phyloP scores from a whole-genome alignment of 1,139 yeast genomes.

The Trichomonascaceae sp. region DNA sequence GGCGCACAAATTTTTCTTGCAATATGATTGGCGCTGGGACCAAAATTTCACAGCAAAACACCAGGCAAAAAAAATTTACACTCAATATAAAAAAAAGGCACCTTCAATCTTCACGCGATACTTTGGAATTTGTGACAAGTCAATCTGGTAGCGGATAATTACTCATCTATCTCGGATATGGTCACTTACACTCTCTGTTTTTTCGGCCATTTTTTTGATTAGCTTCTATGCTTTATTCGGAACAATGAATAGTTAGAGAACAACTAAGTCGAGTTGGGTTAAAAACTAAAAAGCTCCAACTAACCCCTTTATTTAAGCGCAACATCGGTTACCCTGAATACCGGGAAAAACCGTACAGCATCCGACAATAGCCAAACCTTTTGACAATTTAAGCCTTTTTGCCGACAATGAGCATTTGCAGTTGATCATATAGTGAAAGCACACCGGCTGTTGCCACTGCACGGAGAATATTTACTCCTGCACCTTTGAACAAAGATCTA shows the following conservation, averaged over 20 bases:
- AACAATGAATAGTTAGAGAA: conserved; percentile 8
- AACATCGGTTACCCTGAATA: background rate
- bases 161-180: background rate
- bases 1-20: background rate
- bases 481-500: conserved; percentile 71
- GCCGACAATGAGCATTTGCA: conserved; percentile 67
- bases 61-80: background rate
- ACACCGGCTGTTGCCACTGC: conserved; percentile 90
- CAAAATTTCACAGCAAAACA: conserved; percentile 5
- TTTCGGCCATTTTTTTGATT: conserved; percentile 12
- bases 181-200: conserved; percentile 11
- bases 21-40: conserved; percentile 8
- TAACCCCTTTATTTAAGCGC: background rate
- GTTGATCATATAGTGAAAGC: conserved; percentile 71
- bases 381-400: conserved; percentile 53
- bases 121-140: background rate
- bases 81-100: background rate
- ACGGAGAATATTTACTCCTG: conserved; percentile 83
- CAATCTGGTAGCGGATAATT: background rate
- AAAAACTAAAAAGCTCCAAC: background rate
- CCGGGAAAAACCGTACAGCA: background rate
- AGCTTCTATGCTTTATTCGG: conserved; percentile 4
- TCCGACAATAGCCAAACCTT: background rate
- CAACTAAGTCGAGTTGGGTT: conserved; percentile 6
- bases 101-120: background rate